Conservation (phyloP, 495 filamentous ascomycete genomes). For the Penicillium silybi region DNA sequence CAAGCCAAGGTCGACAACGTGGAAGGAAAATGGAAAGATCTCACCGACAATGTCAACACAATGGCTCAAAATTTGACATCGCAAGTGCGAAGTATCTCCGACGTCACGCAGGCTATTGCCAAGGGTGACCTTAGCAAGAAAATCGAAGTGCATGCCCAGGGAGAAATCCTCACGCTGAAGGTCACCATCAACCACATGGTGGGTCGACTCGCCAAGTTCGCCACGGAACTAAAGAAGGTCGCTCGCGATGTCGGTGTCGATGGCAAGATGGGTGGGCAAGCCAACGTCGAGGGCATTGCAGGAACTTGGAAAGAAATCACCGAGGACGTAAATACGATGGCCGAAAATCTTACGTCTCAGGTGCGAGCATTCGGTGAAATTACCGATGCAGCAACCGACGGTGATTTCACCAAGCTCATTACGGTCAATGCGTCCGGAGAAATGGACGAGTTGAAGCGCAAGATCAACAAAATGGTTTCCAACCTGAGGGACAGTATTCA, state of each 20-base stretch:
- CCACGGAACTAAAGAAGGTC: conserved; percentile 93
- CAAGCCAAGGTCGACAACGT: conserved; percentile 97
- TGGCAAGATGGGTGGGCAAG: conserved; percentile 98
- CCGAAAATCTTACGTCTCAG: conserved; percentile 94
- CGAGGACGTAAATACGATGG: conserved; percentile 98
- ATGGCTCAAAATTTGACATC: conserved; percentile 96
- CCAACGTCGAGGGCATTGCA: conserved; percentile 88
- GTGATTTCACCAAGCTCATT: conserved; percentile 94
- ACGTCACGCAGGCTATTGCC: conserved; percentile 96
- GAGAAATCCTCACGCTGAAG: conserved; percentile 89
- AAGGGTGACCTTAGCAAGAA: conserved; percentile 92
- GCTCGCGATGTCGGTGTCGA: conserved; percentile 97
- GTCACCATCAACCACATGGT: conserved; percentile 99
- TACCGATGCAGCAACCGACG: conserved; percentile 92
- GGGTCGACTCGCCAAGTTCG: conserved; percentile 90
- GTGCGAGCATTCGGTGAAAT: conserved; percentile 98
- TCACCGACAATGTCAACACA: conserved; percentile 83
- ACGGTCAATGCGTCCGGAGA: conserved; percentile 98
- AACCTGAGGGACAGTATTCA: conserved; percentile 96
- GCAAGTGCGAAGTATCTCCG: conserved; percentile 93
- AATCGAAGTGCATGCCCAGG: conserved; percentile 92
- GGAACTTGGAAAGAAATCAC: conserved; percentile 99
- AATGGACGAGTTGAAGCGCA: conserved; percentile 98
- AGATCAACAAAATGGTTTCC: conserved; percentile 99
- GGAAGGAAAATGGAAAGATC: conserved; percentile 98